phyloP scores from a whole-genome alignment of 2,329 filamentous ascomycete genomes.

The Aaosphaeria pasadenensis region DNA sequence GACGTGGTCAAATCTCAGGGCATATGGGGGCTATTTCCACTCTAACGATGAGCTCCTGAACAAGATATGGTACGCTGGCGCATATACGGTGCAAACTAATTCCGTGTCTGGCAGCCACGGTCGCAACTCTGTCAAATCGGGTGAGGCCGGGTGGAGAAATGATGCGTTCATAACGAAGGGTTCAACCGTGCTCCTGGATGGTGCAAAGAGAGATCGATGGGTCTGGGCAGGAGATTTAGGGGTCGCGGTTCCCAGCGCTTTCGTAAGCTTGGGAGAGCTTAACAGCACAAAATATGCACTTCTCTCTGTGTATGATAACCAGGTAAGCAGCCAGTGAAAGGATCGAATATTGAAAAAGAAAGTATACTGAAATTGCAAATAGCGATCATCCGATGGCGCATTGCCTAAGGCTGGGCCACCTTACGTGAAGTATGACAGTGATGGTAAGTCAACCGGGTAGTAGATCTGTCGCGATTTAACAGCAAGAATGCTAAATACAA shows the following conservation, averaged over 20 bases:
- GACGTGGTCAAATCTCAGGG: conserved; percentile 45
- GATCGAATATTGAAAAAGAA: conserved; percentile 9
- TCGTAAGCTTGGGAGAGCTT: conserved; percentile 44
- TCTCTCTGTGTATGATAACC: conserved; percentile 47
- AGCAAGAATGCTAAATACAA: no score
- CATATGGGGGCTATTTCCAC: conserved; percentile 38
- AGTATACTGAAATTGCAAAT: no score
- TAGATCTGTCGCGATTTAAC: background rate
- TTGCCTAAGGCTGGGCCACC: conserved; percentile 42
- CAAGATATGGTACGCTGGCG: conserved; percentile 50
- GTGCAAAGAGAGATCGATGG: conserved; percentile 41
- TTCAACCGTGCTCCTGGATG: conserved; percentile 38
- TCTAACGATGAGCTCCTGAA: conserved; percentile 34
- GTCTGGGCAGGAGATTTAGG: conserved; percentile 52
- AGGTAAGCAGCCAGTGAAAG: conserved; percentile 11
- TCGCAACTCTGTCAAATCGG: conserved; percentile 27
- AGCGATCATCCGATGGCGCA: conserved; percentile 14
- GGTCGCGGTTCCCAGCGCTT: conserved; percentile 45
- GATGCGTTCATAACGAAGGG: conserved; percentile 37
- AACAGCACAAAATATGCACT: conserved; percentile 48
- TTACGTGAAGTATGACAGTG: conserved; percentile 10
- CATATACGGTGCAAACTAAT: conserved; percentile 52
- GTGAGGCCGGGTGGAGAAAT: conserved; percentile 37
- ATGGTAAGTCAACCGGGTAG: conserved; percentile 6
- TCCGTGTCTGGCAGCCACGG: conserved; percentile 38